A percentile compares a stretch with the other conserved stretches of the same genome.
These are phyloP conservation scores for Erythrophleum fordii DNA, from an alignment of 306 rosid species.

Conservation along the genomic window DNA sequence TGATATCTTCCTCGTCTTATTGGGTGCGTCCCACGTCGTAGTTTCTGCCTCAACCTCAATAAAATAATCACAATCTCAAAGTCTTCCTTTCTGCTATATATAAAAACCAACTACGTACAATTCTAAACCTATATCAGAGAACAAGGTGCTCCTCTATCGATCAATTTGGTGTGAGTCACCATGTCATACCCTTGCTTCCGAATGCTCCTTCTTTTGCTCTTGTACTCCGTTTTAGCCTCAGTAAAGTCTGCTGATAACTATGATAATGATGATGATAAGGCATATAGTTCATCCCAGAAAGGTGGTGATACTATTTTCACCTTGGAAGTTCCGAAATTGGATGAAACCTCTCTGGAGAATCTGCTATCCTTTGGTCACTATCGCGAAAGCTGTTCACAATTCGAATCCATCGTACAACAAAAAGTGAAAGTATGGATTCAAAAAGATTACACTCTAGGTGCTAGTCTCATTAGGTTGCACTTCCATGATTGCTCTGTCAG, in stretches of 20 bases:
- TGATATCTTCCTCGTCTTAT: constrained; percentile 15
- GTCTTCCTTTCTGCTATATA: constrained; percentile 13
- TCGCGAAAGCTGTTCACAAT: constrained; percentile 60
- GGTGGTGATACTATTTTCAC: constrained; percentile 30
- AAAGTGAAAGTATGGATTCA: constrained; percentile 62
- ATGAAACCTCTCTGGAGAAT: constrained; percentile 48
- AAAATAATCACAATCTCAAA: constrained; percentile 38
- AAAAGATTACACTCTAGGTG: constrained; percentile 61
- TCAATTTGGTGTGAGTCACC: background rate
- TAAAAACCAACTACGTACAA: background rate
- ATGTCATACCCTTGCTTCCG: constrained; percentile 39
- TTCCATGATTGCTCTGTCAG: constrained; percentile 85
- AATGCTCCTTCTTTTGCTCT: constrained; percentile 42
- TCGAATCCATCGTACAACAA: constrained; percentile 58
- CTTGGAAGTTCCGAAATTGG: constrained; percentile 52
- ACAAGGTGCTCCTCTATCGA: background rate
- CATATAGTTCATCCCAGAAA: background rate
- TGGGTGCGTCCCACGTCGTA: constrained; percentile 48
- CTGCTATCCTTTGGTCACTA: constrained; percentile 61
- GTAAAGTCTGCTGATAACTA: constrained; percentile 19
- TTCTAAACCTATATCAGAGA: background rate
- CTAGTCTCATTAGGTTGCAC: constrained; percentile 76
- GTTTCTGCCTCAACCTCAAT: constrained; percentile 22
- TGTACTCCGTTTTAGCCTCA: constrained; percentile 43
- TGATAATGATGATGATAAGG: constrained; percentile 19